Evolutionary conservation across 352 stramenopile genomes (phyloP).

Genomic region (Globisporangium spiculum): DNA sequence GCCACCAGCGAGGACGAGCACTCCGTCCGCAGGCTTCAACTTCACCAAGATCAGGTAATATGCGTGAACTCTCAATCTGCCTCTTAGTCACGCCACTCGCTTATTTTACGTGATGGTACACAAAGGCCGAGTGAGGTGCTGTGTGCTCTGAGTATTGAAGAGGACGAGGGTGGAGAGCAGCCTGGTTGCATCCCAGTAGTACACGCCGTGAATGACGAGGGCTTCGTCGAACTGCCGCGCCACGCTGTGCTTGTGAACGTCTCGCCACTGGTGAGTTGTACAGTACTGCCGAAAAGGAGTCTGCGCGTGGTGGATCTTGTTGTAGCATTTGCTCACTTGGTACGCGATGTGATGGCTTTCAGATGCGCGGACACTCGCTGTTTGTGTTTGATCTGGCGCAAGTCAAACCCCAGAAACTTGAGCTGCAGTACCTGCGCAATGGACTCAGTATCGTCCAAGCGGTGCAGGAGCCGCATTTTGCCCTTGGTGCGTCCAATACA

Average conservation of each 20-base stretch:
- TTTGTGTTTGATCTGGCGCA: slow-evolving; percentile 43
- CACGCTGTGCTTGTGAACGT: slow-evolving; percentile 62
- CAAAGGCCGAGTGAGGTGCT: slow-evolving; percentile 47
- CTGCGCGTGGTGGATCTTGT: not conserved
- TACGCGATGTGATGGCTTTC: not conserved
- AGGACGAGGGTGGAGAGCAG: slow-evolving; percentile 4
- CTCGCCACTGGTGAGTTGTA: slow-evolving; percentile 48
- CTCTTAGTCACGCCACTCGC: not conserved
- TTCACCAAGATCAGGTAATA: slow-evolving; percentile 62
- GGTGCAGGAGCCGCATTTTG: slow-evolving; percentile 36
- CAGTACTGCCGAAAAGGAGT: not conserved
- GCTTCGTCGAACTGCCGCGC: not conserved
- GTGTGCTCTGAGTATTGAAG: slow-evolving; percentile 27
- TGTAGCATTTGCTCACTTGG: not conserved
- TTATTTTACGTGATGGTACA: not conserved
- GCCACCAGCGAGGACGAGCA: not conserved
- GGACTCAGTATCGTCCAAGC: slow-evolving; percentile 23
- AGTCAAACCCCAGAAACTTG: slow-evolving; percentile 39
- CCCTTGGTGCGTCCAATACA: slow-evolving; percentile 30
- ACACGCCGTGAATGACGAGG: not conserved
- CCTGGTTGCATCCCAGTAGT: not conserved
- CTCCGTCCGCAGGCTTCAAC: slow-evolving; percentile 35
- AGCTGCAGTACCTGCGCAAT: slow-evolving; percentile 25
- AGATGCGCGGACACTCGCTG: slow-evolving; percentile 66
- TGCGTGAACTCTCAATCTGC: not conserved